These are phyloP conservation scores for Citrullus amarus DNA, from an alignment of 306 rosid genomes.

Conservation along the genomic window DNA sequence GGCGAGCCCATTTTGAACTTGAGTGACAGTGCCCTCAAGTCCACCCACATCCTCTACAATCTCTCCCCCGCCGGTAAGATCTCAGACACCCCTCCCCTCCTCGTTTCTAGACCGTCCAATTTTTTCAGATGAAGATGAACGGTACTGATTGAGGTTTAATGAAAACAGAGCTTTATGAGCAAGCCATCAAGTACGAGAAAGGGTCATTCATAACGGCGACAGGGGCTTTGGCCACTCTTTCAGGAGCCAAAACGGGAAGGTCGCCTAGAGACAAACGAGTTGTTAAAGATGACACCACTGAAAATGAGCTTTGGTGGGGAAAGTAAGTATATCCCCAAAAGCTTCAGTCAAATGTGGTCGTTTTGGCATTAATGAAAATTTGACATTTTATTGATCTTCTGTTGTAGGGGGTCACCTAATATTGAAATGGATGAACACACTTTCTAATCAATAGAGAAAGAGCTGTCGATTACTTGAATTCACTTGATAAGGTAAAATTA, in stretches of 20 bases:
- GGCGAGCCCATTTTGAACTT: conserved; percentile 40
- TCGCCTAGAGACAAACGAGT: conserved; percentile 87
- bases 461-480: conserved; percentile 85
- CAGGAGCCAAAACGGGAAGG: conserved; percentile 94
- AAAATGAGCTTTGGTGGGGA: conserved; percentile 93
- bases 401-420: conserved; percentile 69
- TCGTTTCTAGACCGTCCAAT: not conserved
- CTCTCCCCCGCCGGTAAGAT: conserved; percentile 76
- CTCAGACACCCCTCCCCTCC: not conserved
- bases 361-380: not conserved
- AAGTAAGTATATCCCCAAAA: conserved; percentile 30
- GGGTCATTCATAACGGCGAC: conserved; percentile 64
- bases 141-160: not conserved
- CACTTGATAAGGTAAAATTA: conserved; percentile 58
- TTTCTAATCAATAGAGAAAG: conserved; percentile 84
- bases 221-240: conserved; percentile 86
- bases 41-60: conserved; percentile 81
- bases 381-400: not conserved
- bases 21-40: conserved; percentile 79
- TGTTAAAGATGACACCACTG: conserved; percentile 50
- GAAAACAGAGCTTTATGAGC: conserved; percentile 65
- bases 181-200: conserved; percentile 77
- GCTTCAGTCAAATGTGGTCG: no score
- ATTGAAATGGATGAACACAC: conserved; percentile 91
- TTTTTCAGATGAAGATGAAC: not conserved